phyloP scores from a whole-genome alignment of 1,284 basidiomycete species.

The Ustilago hordei region DNA sequence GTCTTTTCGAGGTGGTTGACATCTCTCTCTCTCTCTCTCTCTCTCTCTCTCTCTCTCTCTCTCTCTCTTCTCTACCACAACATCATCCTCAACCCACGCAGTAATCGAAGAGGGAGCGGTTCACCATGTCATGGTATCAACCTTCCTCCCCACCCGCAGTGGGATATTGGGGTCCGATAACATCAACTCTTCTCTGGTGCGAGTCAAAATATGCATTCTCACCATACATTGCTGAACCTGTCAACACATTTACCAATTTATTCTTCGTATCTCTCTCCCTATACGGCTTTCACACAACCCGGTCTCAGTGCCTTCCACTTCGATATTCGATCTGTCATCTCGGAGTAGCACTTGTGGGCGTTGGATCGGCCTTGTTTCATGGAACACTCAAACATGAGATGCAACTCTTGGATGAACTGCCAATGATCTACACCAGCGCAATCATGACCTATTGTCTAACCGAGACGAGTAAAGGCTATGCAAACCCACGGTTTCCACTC shows the following conservation, averaged over 20 bases:
- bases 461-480: constrained; percentile 49
- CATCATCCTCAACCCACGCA: too few species aligned
- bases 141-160: constrained; percentile 21
- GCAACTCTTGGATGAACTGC: constrained; percentile 68
- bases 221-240: constrained; percentile 64
- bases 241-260: constrained; percentile 71
- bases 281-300: constrained; percentile 63
- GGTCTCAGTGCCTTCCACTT: constrained; percentile 44
- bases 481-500: constrained; percentile 34
- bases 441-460: constrained; percentile 60
- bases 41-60: too few species aligned
- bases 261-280: constrained; percentile 71
- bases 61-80: too few species aligned
- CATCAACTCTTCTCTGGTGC: constrained; percentile 65
- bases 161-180: constrained; percentile 65
- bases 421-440: constrained; percentile 67
- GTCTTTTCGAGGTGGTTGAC: too few species aligned
- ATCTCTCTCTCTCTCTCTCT: too few species aligned
- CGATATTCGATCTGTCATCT: constrained; percentile 55
- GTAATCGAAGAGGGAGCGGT: neutral
- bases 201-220: constrained; percentile 64
- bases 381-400: constrained; percentile 64
- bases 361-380: constrained; percentile 65
- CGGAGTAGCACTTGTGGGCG: constrained; percentile 58
- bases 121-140: constrained; percentile 40